These are phyloP conservation scores for Boletellus ananas DNA, from an alignment of 768 basidiomycete species.

Conservation along the genomic window DNA sequence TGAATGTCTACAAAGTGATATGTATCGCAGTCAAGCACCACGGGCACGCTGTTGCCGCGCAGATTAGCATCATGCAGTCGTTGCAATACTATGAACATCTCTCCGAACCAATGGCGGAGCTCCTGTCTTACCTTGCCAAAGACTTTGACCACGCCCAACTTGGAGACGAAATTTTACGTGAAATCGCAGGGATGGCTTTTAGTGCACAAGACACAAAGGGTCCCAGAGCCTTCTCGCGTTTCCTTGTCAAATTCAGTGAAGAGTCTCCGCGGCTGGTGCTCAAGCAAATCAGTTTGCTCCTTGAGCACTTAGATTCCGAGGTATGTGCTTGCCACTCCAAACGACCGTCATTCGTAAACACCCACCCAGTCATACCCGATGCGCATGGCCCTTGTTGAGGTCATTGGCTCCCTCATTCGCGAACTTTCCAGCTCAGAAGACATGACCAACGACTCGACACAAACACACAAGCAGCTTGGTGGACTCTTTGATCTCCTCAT, in stretches of 20 bases:
- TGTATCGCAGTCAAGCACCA: conserved; percentile 92
- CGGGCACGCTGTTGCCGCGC: conserved; percentile 75
- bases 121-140: conserved; percentile 70
- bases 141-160: conserved; percentile 89
- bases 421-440: conserved; percentile 64
- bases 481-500: conserved; percentile 79
- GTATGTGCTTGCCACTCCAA: conserved; percentile 37
- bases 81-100: conserved; percentile 94
- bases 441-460: conserved; percentile 43
- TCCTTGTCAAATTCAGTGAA: conserved; percentile 79
- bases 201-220: conserved; percentile 82
- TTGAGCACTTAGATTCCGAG: conserved; percentile 89
- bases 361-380: conserved; percentile 81
- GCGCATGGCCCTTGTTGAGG: conserved; percentile 91
- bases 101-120: conserved; percentile 91
- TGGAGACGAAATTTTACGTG: conserved; percentile 87
- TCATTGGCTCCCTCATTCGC: conserved; percentile 79
- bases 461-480: conserved; percentile 66
- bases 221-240: conserved; percentile 78
- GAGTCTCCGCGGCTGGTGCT: conserved; percentile 73
- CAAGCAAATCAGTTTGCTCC: conserved; percentile 85
- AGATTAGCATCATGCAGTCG: conserved; percentile 87
- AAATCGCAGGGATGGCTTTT: conserved; percentile 78
- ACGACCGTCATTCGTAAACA: neutral
- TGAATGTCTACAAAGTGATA: conserved; percentile 82